Evolutionary conservation across 169 alveolate species (phyloP).

Genomic region (Plasmodium gonderi): DNA sequence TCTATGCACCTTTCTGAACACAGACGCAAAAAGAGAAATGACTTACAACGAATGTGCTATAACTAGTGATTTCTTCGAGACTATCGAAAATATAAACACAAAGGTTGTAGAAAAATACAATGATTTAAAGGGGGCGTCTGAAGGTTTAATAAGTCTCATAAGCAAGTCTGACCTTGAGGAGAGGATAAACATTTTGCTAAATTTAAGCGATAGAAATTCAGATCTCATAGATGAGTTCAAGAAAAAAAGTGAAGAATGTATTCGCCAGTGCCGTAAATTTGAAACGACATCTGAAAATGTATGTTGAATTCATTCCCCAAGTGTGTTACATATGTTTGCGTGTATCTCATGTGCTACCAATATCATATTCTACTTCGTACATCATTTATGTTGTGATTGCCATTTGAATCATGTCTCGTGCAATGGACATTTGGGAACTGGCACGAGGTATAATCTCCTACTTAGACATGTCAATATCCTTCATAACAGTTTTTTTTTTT

Average conservation of each 20-base stretch:
- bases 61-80: slow-evolving; percentile 65
- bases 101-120: slow-evolving; percentile 58
- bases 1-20: background rate
- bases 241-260: slow-evolving; percentile 71
- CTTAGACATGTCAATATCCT: background rate
- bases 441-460: background rate
- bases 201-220: slow-evolving; percentile 28
- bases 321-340: no score
- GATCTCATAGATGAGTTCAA: slow-evolving; percentile 45
- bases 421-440: no score
- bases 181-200: slow-evolving; percentile 11
- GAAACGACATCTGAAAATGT: slow-evolving; percentile 74
- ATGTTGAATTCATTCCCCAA: background rate
- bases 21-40: slow-evolving; percentile 15
- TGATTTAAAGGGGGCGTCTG: slow-evolving; percentile 31
- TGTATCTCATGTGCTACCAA: no score
- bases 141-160: slow-evolving; percentile 12
- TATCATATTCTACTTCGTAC: background rate
- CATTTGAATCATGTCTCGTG: no score
- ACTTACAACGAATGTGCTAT: slow-evolving; percentile 49
- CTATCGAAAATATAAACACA: slow-evolving; percentile 64
- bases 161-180: slow-evolving; percentile 42
- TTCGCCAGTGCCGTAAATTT: slow-evolving; percentile 66
- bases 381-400: no score
- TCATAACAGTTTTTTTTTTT: background rate